These are phyloP conservation scores for Emericellopsis atlantica DNA, from an alignment of 2,329 filamentous ascomycete genomes.

Conservation along the genomic window DNA sequence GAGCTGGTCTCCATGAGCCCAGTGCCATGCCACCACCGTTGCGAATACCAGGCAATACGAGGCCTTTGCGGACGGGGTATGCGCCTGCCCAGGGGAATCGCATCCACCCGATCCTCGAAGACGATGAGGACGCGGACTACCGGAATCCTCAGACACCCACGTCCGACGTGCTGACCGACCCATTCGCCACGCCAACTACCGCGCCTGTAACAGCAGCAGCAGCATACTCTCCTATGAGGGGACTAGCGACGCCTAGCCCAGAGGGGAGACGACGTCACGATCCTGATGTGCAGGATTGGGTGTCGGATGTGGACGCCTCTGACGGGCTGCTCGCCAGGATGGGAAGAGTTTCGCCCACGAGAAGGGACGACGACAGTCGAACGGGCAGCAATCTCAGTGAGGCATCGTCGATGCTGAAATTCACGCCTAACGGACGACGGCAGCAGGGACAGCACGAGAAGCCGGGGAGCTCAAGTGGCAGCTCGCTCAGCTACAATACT, in stretches of 20 bases:
- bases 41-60: not conserved
- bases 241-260: slow-evolving; percentile 24
- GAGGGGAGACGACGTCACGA: slow-evolving; percentile 24
- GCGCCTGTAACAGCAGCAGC: not conserved
- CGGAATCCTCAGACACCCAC: slow-evolving; percentile 18
- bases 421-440: not conserved
- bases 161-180: slow-evolving; percentile 28
- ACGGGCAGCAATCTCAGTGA: slow-evolving; percentile 47
- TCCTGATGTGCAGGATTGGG: slow-evolving; percentile 45
- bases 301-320: slow-evolving; percentile 40
- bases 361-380: slow-evolving; percentile 33
- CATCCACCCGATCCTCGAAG: slow-evolving; percentile 48
- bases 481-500: slow-evolving; percentile 35
- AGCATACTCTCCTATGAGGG: not conserved
- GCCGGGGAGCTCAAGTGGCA: slow-evolving; percentile 22
- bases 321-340: slow-evolving; percentile 35
- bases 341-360: slow-evolving; percentile 23
- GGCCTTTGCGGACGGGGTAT: slow-evolving; percentile 16
- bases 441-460: slow-evolving; percentile 12
- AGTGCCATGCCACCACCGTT: slow-evolving; percentile 3
- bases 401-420: slow-evolving; percentile 14
- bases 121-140: slow-evolving; percentile 37
- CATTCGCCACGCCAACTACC: slow-evolving; percentile 27
- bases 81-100: slow-evolving; percentile 17
- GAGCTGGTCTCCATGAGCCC: slow-evolving; percentile 13